Base-by-base conservation (phyloP, 345 rosid species). In the Cardamine chenopodiifolia region DNA sequence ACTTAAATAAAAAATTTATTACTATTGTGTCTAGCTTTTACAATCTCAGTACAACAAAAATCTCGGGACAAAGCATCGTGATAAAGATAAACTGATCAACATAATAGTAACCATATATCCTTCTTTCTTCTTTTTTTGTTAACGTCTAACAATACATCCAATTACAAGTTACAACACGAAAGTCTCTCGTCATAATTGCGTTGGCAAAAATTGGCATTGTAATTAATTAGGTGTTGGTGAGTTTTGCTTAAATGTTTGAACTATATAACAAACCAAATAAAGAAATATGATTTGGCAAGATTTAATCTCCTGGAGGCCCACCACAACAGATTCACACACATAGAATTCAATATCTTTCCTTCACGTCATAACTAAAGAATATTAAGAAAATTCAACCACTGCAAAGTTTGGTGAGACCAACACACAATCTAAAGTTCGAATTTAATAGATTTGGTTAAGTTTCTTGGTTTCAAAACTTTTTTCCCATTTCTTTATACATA, bases 391-490 rank as follows among this genome's bases (percentile, higher is more conserved):
- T 15, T 47, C 42, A 74, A 57, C 42, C 52, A 74, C 35, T 26
- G 52, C 25, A 74, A 58, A 61, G 66, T 76, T 76, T 70, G 80
- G 80, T 63, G 71, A 70, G 71, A 76, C 42, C 66, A 70, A 76
- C 71, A 62, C 71, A 76, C 71, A 50, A 69, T 76, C 58, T 62
- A 61, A 58, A 53, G 5, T 68, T 39, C 12, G 9, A 39, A 17
- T 39, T 55, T 45, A 34, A 62, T 70, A 42, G 34, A 54, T 52
- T 69, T 69, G 40, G 52, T 54, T 54, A 15, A 22, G 12, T 35
- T 57, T 31, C 8, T 64, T 28, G 2, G 11, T 47, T 59, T 48
- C 70, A 69, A 76, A 76, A 62, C 50, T 60, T 62, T 34, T 60
- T 40, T 44, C 53, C 25, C 64, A 42, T 62, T 54, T 48, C 71